Evolutionary conservation across 345 rosid species (phyloP).

Genomic region (Lepidium africanum): DNA sequence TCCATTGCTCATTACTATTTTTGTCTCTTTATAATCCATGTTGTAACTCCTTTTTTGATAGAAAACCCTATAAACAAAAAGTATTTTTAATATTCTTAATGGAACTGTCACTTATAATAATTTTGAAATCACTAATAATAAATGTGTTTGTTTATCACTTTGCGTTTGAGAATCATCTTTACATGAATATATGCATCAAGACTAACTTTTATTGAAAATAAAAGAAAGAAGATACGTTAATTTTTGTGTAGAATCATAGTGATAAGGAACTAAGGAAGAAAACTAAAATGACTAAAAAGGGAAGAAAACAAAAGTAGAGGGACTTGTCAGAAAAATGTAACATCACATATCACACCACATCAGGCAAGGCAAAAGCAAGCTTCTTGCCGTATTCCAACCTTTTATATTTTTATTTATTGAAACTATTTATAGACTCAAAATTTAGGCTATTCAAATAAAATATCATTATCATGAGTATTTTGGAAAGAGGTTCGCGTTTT

Average conservation of each 20-base stretch:
- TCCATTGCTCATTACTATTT: too few species aligned
- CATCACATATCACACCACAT: conserved; percentile 31
- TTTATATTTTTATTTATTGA: background rate
- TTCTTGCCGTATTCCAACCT: conserved; percentile 10
- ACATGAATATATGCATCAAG: too few species aligned
- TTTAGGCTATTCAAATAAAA: background rate
- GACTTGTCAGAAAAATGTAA: conserved; percentile 25
- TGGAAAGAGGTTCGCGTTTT: background rate
- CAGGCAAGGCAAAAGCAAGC: conserved; percentile 21
- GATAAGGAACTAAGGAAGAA: background rate
- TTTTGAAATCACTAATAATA: too few species aligned
- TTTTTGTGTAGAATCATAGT: background rate
- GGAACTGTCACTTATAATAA: too few species aligned
- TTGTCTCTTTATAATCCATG: too few species aligned
- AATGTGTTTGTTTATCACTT: too few species aligned
- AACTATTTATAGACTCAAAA: background rate
- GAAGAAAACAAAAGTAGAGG: background rate
- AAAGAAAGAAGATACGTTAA: too few species aligned
- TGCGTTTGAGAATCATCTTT: too few species aligned
- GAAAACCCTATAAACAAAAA: too few species aligned
- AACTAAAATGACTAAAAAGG: background rate
- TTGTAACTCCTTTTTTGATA: too few species aligned
- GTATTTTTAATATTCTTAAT: too few species aligned
- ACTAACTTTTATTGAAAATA: too few species aligned
- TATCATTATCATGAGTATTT: background rate